Evolutionary conservation across 371 early-diverging fungal species (phyloP), one percentile per base, ranked within the genome.

Genomic region (Rhizopus stolonifer): DNA sequence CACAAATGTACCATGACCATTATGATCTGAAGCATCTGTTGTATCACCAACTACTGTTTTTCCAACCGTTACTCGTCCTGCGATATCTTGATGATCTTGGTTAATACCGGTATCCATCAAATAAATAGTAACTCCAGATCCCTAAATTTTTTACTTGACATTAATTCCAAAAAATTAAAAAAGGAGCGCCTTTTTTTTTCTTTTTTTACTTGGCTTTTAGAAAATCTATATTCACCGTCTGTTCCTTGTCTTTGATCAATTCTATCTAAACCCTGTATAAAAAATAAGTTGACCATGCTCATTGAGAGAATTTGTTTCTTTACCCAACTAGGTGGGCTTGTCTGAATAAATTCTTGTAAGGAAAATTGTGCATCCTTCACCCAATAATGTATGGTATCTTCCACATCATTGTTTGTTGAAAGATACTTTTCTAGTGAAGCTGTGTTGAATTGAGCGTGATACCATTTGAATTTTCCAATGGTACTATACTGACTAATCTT

Each of bases 1-100:
- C 22, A 79, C 81, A 61, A 82, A 85, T n/a, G 86, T 87, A 43
- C 80, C 74, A 50, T 74, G 74, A 1, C 74, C 74, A 56, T 78
- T 63, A 1, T 26, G 9, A 51, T 74, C 74, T 1, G 39, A 48
- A 19, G 60, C 49, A 17, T 70, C 51, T 23, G 51, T 52, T 10
- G 40, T 46, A 38, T 67, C 62, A 8, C 66, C 62, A 10, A 67
- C 64, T 7, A 70, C 46, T 2, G 72, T 69, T 42, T 61, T 59
- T 13, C 74, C 74, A 34, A 63, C 21, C 44, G 46, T 56, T 1
- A 65, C 60, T 39, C 77, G 51, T 17, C 69, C 74, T 21, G 60
- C 53, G 21, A 77, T 58, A 39, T 77, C 77, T 17, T 49, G 46
- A 44, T 77, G 73, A 34, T 64, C 59, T 26, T 46, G 54, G n/a